Evolutionary conservation across 306 rosid genomes (phyloP).

Genomic region (Cucurbita moschata): DNA sequence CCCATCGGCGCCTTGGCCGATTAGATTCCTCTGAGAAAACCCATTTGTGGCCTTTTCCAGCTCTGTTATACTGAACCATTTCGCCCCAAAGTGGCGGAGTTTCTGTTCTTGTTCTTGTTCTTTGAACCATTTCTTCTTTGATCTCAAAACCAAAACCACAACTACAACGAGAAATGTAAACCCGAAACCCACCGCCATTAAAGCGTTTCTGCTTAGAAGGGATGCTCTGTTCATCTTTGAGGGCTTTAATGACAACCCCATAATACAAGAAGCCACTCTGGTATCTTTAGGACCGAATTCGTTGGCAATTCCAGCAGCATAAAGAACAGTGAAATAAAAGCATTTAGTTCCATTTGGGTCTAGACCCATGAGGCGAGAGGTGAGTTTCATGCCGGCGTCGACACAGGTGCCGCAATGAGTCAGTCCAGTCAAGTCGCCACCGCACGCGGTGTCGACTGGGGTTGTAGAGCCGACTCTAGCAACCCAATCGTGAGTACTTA

Average conservation of each 20-base stretch:
- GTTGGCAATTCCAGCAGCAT: constrained; percentile 51
- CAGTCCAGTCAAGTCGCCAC: constrained; percentile 23
- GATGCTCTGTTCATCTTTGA: constrained; percentile 8
- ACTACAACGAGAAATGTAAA: constrained; percentile 26
- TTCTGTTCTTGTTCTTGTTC: neutral
- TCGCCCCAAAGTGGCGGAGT: constrained; percentile 45
- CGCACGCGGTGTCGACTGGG: constrained; percentile 30
- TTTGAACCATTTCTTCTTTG: too few relatives aligned
- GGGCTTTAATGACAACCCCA: constrained; percentile 32
- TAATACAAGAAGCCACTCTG: constrained; percentile 36
- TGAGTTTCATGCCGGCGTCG: constrained; percentile 34
- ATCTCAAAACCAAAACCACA: constrained; percentile 16
- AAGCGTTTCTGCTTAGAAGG: constrained; percentile 6
- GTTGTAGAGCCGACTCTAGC: constrained; percentile 18
- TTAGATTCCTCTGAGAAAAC: constrained; percentile 43
- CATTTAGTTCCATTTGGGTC: constrained; percentile 30
- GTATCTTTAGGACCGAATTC: constrained; percentile 44
- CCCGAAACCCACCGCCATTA: constrained; percentile 29
- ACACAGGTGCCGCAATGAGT: constrained; percentile 29
- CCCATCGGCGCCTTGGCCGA: constrained; percentile 69
- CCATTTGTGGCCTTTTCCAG: constrained; percentile 55
- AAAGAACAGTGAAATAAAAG: constrained; percentile 27
- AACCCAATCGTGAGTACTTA: constrained; percentile 30
- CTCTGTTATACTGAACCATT: constrained; percentile 53
- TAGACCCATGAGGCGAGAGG: constrained; percentile 7